These are phyloP conservation scores for Lachnellula suecica DNA, from an alignment of 2,329 filamentous ascomycete species.

Conservation along the genomic window DNA sequence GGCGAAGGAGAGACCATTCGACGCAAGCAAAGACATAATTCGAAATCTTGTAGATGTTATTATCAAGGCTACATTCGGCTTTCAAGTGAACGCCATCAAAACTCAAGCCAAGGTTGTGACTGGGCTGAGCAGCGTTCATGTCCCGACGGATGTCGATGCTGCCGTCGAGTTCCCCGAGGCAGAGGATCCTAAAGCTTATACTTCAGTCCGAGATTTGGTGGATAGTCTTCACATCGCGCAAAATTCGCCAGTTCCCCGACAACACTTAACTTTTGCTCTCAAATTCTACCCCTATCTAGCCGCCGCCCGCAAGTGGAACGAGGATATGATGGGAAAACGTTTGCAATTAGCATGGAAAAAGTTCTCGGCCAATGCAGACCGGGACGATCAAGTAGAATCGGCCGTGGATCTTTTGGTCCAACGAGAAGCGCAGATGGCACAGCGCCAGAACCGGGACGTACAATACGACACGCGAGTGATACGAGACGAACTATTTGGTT, in stretches of 20 bases:
- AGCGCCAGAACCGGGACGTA: constrained; percentile 8
- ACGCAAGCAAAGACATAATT: constrained; percentile 9
- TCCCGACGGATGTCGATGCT: constrained; percentile 1
- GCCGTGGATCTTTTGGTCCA: constrained; percentile 11
- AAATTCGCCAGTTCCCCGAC: constrained; percentile 2
- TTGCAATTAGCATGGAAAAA: constrained; percentile 2
- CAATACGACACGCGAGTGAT: constrained; percentile 4
- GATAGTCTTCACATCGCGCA: constrained; percentile 2
- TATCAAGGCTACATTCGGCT: constrained; percentile 8
- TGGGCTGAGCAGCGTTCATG: not conserved
- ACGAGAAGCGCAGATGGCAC: constrained; percentile 5
- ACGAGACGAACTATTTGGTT: constrained; percentile 13
- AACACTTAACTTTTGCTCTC: constrained; percentile 1
- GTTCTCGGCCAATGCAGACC: constrained; percentile 2
- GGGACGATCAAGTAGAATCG: constrained; percentile 5
- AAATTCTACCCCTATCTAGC: not conserved
- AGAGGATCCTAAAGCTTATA: not conserved
- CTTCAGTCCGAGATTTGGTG: not conserved
- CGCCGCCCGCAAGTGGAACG: not conserved
- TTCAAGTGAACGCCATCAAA: constrained; percentile 2
- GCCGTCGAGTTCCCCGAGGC: not conserved
- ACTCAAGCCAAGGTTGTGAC: not conserved
- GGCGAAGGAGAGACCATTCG: constrained; percentile 12
- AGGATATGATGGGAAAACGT: constrained; percentile 5
- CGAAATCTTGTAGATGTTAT: constrained; percentile 12